A percentile compares a stretch with the other conserved stretches of the same genome.
Evolutionary conservation across 495 filamentous ascomycete genomes (phyloP).

Genomic region (Penicillium argentinense): DNA sequence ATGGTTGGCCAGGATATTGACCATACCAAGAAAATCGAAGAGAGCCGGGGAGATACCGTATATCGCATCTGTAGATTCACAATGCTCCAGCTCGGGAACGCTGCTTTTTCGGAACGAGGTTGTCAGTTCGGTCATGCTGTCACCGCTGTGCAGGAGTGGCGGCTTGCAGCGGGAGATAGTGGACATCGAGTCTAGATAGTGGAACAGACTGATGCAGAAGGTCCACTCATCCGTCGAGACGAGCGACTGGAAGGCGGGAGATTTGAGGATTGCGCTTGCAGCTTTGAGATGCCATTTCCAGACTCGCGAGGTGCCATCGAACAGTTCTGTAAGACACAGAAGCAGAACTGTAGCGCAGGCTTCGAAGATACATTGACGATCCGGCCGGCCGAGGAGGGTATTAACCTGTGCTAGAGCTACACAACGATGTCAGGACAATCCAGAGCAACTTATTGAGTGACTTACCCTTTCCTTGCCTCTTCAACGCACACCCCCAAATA

Average conservation of each 20-base stretch:
- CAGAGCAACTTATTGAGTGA: neutral
- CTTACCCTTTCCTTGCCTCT: slow-evolving; percentile 25
- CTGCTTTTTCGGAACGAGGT: slow-evolving; percentile 12
- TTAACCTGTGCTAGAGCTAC: slow-evolving; percentile 27
- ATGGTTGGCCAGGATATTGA: slow-evolving; percentile 30
- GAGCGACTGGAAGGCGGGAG: slow-evolving; percentile 14
- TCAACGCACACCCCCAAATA: slow-evolving; percentile 27
- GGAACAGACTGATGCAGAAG: slow-evolving; percentile 29
- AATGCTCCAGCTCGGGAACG: slow-evolving; percentile 2
- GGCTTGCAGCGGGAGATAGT: slow-evolving; percentile 33
- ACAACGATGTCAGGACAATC: neutral
- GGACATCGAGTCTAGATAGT: slow-evolving; percentile 34
- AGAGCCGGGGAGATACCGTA: slow-evolving; percentile 25
- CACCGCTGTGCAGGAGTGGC: slow-evolving; percentile 20
- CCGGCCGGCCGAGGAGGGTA: slow-evolving; percentile 9
- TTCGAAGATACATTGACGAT: slow-evolving; percentile 22
- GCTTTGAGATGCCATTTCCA: slow-evolving; percentile 37
- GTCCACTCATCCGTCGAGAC: slow-evolving; percentile 18
- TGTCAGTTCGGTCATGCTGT: slow-evolving; percentile 20
- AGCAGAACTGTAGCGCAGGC: slow-evolving; percentile 26
- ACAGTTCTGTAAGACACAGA: slow-evolving; percentile 27
- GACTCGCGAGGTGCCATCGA: slow-evolving; percentile 24
- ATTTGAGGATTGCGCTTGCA: slow-evolving; percentile 27
- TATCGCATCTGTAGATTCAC: slow-evolving; percentile 17
- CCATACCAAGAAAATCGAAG: slow-evolving; percentile 27